phyloP scores from a whole-genome alignment of 495 filamentous ascomycete genomes.

The Penicillium paradoxum region DNA sequence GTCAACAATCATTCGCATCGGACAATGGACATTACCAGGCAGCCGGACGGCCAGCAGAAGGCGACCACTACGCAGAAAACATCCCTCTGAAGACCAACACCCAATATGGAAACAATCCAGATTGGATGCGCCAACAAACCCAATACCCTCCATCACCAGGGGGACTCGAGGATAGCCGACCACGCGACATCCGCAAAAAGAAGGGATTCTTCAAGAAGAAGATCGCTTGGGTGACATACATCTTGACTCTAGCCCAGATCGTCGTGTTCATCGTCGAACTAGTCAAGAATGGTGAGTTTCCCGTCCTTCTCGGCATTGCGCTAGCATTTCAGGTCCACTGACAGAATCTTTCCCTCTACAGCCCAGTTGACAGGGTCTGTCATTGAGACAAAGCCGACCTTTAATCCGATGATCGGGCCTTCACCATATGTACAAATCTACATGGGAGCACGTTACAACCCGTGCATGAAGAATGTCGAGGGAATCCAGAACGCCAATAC shows the following conservation, averaged over 20 bases:
- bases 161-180: constrained; percentile 14
- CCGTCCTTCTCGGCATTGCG: background rate
- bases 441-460: constrained; percentile 89
- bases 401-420: constrained; percentile 97
- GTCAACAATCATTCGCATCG: constrained; percentile 38
- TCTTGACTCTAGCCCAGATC: constrained; percentile 71
- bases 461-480: constrained; percentile 85
- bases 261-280: constrained; percentile 89
- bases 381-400: constrained; percentile 77
- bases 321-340: background rate
- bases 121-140: constrained; percentile 43
- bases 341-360: constrained; percentile 11
- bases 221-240: constrained; percentile 79
- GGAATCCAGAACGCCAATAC: constrained; percentile 56
- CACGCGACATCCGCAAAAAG: constrained; percentile 25
- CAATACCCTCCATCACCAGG: constrained; percentile 36
- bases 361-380: constrained; percentile 52
- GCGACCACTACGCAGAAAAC: constrained; percentile 47
- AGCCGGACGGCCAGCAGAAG: constrained; percentile 32
- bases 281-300: constrained; percentile 67
- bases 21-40: constrained; percentile 30
- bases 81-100: constrained; percentile 44
- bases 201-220: constrained; percentile 53
- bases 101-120: constrained; percentile 29
- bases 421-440: constrained; percentile 87